These are phyloP conservation scores for Ustulina deusta DNA, from an alignment of 2,329 filamentous ascomycete species.

Conservation along the genomic window DNA sequence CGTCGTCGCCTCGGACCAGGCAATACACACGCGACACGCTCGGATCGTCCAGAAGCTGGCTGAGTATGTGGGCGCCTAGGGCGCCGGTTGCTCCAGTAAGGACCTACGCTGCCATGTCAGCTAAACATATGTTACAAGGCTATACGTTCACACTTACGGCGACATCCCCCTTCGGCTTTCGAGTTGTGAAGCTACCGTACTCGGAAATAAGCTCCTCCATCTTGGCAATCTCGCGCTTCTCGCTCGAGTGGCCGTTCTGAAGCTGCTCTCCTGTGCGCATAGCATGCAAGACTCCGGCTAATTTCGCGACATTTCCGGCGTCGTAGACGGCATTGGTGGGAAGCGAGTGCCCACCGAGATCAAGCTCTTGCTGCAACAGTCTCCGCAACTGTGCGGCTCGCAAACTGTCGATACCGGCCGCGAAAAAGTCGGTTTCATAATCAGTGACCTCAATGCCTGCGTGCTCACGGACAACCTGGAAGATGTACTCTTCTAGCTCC, in stretches of 20 bases:
- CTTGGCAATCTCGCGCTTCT: slow-evolving; percentile 52
- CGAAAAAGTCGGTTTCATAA: slow-evolving; percentile 57
- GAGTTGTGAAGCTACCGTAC: slow-evolving; percentile 57
- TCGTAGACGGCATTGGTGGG: slow-evolving; percentile 59
- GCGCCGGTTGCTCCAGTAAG: slow-evolving; percentile 60
- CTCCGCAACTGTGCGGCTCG: slow-evolving; percentile 60
- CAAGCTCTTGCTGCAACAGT: slow-evolving; percentile 55
- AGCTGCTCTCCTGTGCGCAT: slow-evolving; percentile 46
- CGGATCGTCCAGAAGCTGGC: slow-evolving; percentile 53
- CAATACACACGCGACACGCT: slow-evolving; percentile 54
- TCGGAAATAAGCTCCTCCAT: slow-evolving; percentile 57
- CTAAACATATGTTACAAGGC: neutral
- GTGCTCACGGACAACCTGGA: slow-evolving; percentile 48
- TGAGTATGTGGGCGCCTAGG: slow-evolving; percentile 56
- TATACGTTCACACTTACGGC: slow-evolving; percentile 41
- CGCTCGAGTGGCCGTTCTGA: slow-evolving; percentile 25
- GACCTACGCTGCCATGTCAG: slow-evolving; percentile 40
- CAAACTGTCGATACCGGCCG: slow-evolving; percentile 59
- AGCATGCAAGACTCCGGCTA: slow-evolving; percentile 52
- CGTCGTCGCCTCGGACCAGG: slow-evolving; percentile 50
- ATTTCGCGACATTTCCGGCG: slow-evolving; percentile 52
- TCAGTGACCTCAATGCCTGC: slow-evolving; percentile 51
- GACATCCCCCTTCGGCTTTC: slow-evolving; percentile 36
- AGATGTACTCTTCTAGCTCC: slow-evolving; percentile 52
- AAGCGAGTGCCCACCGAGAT: slow-evolving; percentile 50